Percentiles rank a stretch among this genome's conserved stretches.
phyloP scores from a whole-genome alignment of 2,329 filamentous ascomycete genomes.

The Colletotrichum liriopes region DNA sequence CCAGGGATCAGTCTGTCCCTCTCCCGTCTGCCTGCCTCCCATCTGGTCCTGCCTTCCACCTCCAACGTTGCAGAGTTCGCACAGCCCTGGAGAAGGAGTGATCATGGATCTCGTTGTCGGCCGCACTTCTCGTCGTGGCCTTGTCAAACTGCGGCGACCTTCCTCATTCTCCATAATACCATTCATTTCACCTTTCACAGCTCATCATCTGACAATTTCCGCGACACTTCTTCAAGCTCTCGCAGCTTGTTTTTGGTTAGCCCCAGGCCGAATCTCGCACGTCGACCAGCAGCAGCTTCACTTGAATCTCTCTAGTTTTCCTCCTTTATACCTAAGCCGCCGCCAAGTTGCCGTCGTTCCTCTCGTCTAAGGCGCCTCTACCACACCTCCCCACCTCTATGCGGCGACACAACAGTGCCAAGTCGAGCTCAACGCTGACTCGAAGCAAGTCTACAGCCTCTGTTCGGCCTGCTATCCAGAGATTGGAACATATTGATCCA shows the following conservation, averaged over 20 bases:
- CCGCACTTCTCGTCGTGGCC: neutral
- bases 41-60: conserved; percentile 13
- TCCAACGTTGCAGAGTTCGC: conserved; percentile 19
- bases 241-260: conserved; percentile 42
- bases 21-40: conserved; percentile 13
- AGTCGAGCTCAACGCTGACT: conserved; percentile 59
- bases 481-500: conserved; percentile 65
- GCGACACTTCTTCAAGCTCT: conserved; percentile 14
- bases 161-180: conserved; percentile 11
- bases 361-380: conserved; percentile 1
- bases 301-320: conserved; percentile 38
- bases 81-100: conserved; percentile 25
- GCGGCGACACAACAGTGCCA: conserved; percentile 66
- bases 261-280: conserved; percentile 11
- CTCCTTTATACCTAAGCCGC: conserved; percentile 31
- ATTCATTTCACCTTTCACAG: neutral
- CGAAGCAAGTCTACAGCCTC: conserved; percentile 66
- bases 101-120: conserved; percentile 20
- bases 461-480: conserved; percentile 57
- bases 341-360: neutral
- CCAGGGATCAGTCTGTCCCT: conserved; percentile 23
- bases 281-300: conserved; percentile 39
- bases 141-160: conserved; percentile 1
- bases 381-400: conserved; percentile 51
- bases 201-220: conserved; percentile 5